phyloP scores from a whole-genome alignment of 2,329 filamentous ascomycete genomes.

The Botrytis squamosa region DNA sequence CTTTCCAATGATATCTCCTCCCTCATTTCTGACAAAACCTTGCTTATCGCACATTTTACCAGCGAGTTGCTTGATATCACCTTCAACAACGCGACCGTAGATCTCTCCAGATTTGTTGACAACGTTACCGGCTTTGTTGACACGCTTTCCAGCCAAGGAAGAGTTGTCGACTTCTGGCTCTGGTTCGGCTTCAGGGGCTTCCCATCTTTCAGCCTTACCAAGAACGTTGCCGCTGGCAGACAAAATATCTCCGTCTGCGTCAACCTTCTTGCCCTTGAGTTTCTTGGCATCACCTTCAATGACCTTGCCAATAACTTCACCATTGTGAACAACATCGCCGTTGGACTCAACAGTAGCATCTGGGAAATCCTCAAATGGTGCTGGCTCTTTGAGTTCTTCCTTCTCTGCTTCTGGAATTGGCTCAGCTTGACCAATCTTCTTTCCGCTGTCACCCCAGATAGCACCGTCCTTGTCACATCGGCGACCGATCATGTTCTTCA shows the following conservation, averaged over 20 bases:
- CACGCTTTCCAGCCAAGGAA: constrained; percentile 64
- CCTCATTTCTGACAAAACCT: constrained; percentile 70
- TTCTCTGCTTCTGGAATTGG: constrained; percentile 57
- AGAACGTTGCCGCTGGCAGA: constrained; percentile 67
- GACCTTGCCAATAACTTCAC: constrained; percentile 57
- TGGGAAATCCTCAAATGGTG: constrained; percentile 59
- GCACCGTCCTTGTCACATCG: constrained; percentile 65
- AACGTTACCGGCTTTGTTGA: constrained; percentile 68
- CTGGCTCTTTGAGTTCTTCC: constrained; percentile 46
- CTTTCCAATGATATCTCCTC: constrained; percentile 67
- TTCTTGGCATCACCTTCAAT: constrained; percentile 63
- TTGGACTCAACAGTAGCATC: constrained; percentile 53
- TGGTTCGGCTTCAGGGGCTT: constrained; percentile 51
- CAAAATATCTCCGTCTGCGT: constrained; percentile 66
- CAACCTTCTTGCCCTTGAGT: constrained; percentile 63
- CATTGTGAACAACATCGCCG: constrained; percentile 53
- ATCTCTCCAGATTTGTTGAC: constrained; percentile 55
- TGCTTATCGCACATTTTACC: constrained; percentile 71
- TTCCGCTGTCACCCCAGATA: constrained; percentile 69
- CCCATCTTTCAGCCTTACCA: constrained; percentile 67
- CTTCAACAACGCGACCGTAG: constrained; percentile 66
- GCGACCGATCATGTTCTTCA: constrained; percentile 62
- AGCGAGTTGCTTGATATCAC: constrained; percentile 60
- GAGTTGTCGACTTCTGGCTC: constrained; percentile 54
- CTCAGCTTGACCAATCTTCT: constrained; percentile 66